A percentile compares a stretch with the other conserved stretches of the same genome.
Evolutionary conservation across 1,284 basidiomycete genomes (phyloP).

Genomic region (Trametes pubescens): DNA sequence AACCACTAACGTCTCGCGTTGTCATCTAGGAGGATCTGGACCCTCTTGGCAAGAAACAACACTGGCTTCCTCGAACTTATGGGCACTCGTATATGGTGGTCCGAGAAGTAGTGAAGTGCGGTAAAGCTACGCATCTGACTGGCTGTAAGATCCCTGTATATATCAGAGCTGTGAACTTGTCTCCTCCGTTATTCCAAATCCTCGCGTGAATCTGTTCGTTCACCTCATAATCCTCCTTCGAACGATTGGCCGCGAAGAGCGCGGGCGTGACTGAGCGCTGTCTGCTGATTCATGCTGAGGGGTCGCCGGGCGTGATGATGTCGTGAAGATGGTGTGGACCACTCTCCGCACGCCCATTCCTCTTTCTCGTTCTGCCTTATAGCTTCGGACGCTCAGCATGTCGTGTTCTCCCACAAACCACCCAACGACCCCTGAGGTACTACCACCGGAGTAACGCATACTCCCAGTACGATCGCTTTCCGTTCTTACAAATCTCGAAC

Average conservation of each 20-base stretch:
- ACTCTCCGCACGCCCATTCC: conserved; percentile 33
- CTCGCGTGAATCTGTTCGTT: not conserved
- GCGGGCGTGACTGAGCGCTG: conserved; percentile 26
- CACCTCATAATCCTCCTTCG: conserved; percentile 12
- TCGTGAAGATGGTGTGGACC: conserved; percentile 31
- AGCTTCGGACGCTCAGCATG: conserved; percentile 20
- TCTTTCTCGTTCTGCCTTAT: conserved; percentile 20
- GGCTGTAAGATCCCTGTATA: not conserved
- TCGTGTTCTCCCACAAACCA: not conserved
- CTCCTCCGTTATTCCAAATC: conserved; percentile 34
- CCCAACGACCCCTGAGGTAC: not conserved
- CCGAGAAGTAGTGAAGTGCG: not conserved
- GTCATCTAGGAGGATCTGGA: not conserved
- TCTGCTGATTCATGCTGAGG: conserved; percentile 31
- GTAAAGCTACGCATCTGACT: conserved; percentile 1
- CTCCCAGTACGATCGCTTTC: not conserved
- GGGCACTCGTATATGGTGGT: not conserved
- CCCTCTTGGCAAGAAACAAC: not conserved
- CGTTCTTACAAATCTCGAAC: conserved; percentile 2
- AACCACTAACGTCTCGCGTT: not conserved
- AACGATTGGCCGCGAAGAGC: conserved; percentile 30
- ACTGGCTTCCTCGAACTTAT: not conserved
- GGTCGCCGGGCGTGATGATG: conserved; percentile 25
- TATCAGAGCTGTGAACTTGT: conserved; percentile 5
- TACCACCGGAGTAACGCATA: not conserved